Base-by-base conservation (phyloP, 2,329 filamentous ascomycete genomes). In the Chaetomium olivaceum region DNA sequence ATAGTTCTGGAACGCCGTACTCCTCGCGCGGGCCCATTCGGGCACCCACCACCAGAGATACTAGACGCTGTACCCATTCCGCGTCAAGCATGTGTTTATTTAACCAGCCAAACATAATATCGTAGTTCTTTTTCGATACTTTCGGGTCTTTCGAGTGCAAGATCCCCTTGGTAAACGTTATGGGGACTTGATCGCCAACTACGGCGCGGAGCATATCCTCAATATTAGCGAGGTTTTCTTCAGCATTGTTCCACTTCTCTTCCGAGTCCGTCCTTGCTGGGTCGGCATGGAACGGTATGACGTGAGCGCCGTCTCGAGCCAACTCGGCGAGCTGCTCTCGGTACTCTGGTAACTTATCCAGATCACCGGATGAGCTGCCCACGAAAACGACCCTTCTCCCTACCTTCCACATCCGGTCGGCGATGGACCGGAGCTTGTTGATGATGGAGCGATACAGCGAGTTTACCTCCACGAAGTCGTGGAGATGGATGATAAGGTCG, bases 381-480 rank as follows among this genome's bases (percentile, higher is more conserved):
- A 98, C 78, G 21, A 97, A 83, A 63, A 93, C 84, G 60, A 97
- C 84, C 66, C 85, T 86, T 70, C 88, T 85, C 4, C 93, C 93
- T 48, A 86, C 83, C 62, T 84, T 83, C 81, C 93, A 90, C 65
- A 89, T 84, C 66, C 86, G 85, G 71, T 93, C 89, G 29, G 96
- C 86, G 7, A 90, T 81, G 57, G 86, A 84, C 61, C 91, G 87
- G 14, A 99, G 79, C 65, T 89, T 87, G 50, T 82, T 80, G 8
- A 97, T 79, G 36, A 98, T 82, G 12, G 92, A 92, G 65, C 92
- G 87, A 6, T 84, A 76, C 0, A 90, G 89, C 73, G 85, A 85
- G 71, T 84, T 87, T 9, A 99, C 82, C 69, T 96, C 91, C 61
- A 91, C 87, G 73, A 92, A 91, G 75, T 98, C 92, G 74, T 91